Evolutionary conservation across 228 moss, liverwort and hornwort species (phyloP).

Genomic region (Sphagnum fallax): DNA sequence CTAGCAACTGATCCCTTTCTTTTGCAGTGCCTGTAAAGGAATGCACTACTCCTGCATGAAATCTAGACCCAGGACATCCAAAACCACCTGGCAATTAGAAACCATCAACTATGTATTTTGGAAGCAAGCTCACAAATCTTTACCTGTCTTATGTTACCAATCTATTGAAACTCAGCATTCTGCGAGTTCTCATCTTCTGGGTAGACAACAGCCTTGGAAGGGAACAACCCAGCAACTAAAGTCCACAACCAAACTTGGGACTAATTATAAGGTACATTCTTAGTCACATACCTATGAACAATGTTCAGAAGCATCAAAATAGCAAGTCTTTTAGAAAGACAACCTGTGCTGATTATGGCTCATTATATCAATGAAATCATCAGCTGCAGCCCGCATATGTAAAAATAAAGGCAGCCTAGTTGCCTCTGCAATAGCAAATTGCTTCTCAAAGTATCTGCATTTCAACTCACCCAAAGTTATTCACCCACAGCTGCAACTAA

Average conservation of each 20-base stretch:
- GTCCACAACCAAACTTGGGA: too few species aligned
- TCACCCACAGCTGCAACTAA: not conserved
- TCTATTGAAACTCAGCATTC: not conserved
- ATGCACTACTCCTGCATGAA: constrained; percentile 85
- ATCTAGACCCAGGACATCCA: constrained; percentile 28
- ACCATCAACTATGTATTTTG: not conserved
- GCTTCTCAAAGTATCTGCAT: constrained; percentile 83
- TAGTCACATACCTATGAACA: too few species aligned
- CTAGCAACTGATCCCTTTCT: constrained; percentile 60
- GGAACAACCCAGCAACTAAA: too few species aligned
- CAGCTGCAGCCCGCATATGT: constrained; percentile 87
- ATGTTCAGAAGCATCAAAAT: too few species aligned
- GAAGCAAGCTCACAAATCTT: too few species aligned
- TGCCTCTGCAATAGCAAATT: constrained; percentile 87
- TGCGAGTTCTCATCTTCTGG: not conserved
- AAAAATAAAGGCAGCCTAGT: constrained; percentile 87
- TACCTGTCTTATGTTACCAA: not conserved
- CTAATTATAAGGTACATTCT: too few species aligned
- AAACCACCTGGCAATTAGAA: not conserved
- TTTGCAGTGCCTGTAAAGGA: constrained; percentile 80
- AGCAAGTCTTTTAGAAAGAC: not conserved
- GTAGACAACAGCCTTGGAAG: not conserved
- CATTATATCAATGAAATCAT: constrained; percentile 76
- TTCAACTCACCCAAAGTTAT: too few species aligned
- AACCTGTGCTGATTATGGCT: constrained; percentile 76